A percentile compares a stretch with the other conserved stretches of the same genome.
phyloP scores from a whole-genome alignment of 2,329 filamentous ascomycete genomes.

The Fusarium euwallaceae region DNA sequence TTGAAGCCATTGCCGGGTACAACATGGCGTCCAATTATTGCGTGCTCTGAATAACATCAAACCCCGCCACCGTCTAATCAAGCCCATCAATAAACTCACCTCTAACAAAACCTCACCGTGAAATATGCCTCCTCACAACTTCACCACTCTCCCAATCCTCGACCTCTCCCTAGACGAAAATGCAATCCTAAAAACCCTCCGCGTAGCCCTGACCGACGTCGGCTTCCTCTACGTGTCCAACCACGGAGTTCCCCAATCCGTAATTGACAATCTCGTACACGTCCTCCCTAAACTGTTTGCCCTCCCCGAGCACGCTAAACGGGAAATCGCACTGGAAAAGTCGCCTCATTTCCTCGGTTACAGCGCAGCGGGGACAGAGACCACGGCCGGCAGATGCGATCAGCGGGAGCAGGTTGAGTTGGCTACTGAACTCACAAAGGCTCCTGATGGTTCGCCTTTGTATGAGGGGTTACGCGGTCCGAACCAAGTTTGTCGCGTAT shows the following conservation, averaged over 20 bases:
- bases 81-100: background rate
- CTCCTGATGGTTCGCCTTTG: slow-evolving; percentile 52
- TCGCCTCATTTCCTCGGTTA: slow-evolving; percentile 74
- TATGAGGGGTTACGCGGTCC: slow-evolving; percentile 62
- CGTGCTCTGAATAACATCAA: slow-evolving; percentile 2
- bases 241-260: slow-evolving; percentile 57
- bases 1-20: background rate
- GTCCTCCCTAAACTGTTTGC: slow-evolving; percentile 60
- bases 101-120: background rate
- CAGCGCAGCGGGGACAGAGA: slow-evolving; percentile 67
- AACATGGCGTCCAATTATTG: background rate
- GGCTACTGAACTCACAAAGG: slow-evolving; percentile 64
- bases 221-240: slow-evolving; percentile 68
- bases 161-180: slow-evolving; percentile 60
- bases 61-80: background rate
- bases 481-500: slow-evolving; percentile 56
- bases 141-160: slow-evolving; percentile 61
- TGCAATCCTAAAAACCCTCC: slow-evolving; percentile 58
- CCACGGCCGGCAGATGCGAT: slow-evolving; percentile 65
- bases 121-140: slow-evolving; percentile 38
- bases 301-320: slow-evolving; percentile 55
- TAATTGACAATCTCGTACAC: slow-evolving; percentile 54
- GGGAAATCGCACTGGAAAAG: slow-evolving; percentile 59
- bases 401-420: slow-evolving; percentile 71
- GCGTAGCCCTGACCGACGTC: slow-evolving; percentile 61